Percentiles rank a stretch among this genome's conserved stretches.
phyloP scores from a whole-genome alignment of 805 yeast genomes.

The Suhomyces emberorum region DNA sequence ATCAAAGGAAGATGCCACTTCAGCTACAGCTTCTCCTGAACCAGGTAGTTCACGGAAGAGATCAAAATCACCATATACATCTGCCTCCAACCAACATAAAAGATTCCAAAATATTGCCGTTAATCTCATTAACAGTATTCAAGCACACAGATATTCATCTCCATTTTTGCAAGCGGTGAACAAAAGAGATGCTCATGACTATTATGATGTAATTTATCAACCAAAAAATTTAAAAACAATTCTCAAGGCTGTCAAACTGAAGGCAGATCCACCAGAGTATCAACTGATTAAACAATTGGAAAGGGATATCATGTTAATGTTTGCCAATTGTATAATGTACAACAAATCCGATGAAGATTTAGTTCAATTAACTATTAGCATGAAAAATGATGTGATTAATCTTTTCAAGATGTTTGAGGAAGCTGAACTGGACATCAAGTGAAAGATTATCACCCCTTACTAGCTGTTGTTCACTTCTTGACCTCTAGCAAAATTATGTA shows the following conservation, averaged over 20 bases:
- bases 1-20: too few relatives aligned
- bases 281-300: conserved; percentile 62
- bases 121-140: conserved; percentile 60
- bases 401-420: conserved; percentile 59
- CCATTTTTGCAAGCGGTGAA: conserved; percentile 71
- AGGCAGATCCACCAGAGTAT: conserved; percentile 34
- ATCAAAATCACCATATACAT: conserved; percentile 12
- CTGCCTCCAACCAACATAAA: conserved; percentile 33
- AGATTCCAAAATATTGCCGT: conserved; percentile 60
- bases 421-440: conserved; percentile 31
- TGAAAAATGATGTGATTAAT: conserved; percentile 64
- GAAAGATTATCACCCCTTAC: too few relatives aligned
- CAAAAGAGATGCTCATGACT: conserved; percentile 65
- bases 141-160: conserved; percentile 70
- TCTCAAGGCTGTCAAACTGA: conserved; percentile 49
- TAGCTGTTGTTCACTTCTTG: too few relatives aligned
- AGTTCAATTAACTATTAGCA: conserved; percentile 58
- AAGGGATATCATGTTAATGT: conserved; percentile 69
- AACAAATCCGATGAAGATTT: conserved; percentile 64
- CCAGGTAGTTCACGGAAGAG: conserved; percentile 11
- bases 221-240: conserved; percentile 72
- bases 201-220: conserved; percentile 52
- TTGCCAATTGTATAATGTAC: conserved; percentile 82
- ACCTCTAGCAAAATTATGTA: too few relatives aligned
- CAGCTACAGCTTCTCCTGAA: not conserved